Base-by-base conservation (phyloP, 2,329 filamentous ascomycete species). In the Trichoderma sp. region DNA sequence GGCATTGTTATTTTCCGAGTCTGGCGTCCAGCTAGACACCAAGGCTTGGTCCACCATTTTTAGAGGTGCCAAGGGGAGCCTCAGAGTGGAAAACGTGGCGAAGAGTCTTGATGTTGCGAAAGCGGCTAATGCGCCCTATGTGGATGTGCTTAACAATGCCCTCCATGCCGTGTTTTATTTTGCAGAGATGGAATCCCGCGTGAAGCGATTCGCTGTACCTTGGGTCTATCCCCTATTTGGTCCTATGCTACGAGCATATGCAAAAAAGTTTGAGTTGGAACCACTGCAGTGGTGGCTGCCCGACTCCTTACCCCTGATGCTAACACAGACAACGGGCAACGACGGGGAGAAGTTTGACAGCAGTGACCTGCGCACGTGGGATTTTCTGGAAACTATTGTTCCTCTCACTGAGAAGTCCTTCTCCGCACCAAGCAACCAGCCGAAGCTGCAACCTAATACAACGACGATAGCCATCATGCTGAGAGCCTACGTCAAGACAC, bases 1-100 rank as follows among this genome's bases (percentile, higher is more conserved):
- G 1, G 78, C 80, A 2, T 74, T 80, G 12, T 66, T 82, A 4
- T 78, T 82, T 15, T 74, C 77, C 39, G 80, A 82, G 71, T 78
- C 77, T 11, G 87, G 87, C 3, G 83, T 93, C 18, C 79, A 86
- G 69, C 88, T 93, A 0, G 90, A 97, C 78, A 81, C 82, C 0
- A 87, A 89, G 74, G 91, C 93, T 0, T 93, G 91, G 78, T 85
- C 90, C 1, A 89, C 90, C 32, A 83, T 97, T 39, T 86, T 97
- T 56, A 88, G 91, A 72, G 91, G 91, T 36, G 91, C 92, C 66
- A 93, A 93, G 75, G 78, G 79, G 4, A 84, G 84, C 24, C 80
- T 84, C 28, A 86, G 93, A 73, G 82, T 85, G 5, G 79, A 83
- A 3, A 85, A 85, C 30, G 83, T 94, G n/a, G 71, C 73, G 18